These are phyloP conservation scores for Isatis lusitanica DNA, from an alignment of 441 rosid genomes.

Conservation along the genomic window DNA sequence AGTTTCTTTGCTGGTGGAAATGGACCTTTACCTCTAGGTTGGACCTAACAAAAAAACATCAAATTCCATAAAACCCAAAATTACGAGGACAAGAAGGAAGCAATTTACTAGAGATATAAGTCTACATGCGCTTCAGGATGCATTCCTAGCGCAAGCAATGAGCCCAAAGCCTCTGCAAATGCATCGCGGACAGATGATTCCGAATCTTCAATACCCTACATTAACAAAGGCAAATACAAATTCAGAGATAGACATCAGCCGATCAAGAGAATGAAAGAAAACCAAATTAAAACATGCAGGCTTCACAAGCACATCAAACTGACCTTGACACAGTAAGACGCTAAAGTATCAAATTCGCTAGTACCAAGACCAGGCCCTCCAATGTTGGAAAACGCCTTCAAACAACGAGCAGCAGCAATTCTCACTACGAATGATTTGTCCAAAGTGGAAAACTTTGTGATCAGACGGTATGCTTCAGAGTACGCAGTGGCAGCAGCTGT, in stretches of 20 bases:
- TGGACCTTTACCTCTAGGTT: slow-evolving; percentile 90
- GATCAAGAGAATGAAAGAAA: slow-evolving; percentile 17
- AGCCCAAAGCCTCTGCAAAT: slow-evolving; percentile 96
- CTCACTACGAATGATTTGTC: slow-evolving; percentile 89
- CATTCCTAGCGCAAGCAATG: slow-evolving; percentile 89
- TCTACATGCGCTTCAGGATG: slow-evolving; percentile 92
- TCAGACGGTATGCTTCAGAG: slow-evolving; percentile 86
- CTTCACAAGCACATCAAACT: slow-evolving; percentile 39
- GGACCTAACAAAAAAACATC: slow-evolving; percentile 58
- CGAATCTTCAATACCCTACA: slow-evolving; percentile 92
- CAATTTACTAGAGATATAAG: slow-evolving; percentile 25
- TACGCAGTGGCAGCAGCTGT: slow-evolving; percentile 75
- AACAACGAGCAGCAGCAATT: slow-evolving; percentile 90
- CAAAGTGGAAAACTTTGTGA: slow-evolving; percentile 69
- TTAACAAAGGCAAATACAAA: slow-evolving; percentile 24
- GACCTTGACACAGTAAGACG: slow-evolving; percentile 78
- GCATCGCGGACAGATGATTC: slow-evolving; percentile 87
- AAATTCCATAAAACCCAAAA: slow-evolving; percentile 24
- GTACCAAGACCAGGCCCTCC: slow-evolving; percentile 93
- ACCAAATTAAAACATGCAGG: slow-evolving; percentile 5
- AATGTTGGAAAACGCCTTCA: slow-evolving; percentile 81
- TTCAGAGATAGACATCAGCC: slow-evolving; percentile 31
- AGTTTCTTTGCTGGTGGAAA: slow-evolving; percentile 77
- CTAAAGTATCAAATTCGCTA: slow-evolving; percentile 77
- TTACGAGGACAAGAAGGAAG: slow-evolving; percentile 27